phyloP scores from a whole-genome alignment of 495 filamentous ascomycete genomes.

The Daldinia grandis region DNA sequence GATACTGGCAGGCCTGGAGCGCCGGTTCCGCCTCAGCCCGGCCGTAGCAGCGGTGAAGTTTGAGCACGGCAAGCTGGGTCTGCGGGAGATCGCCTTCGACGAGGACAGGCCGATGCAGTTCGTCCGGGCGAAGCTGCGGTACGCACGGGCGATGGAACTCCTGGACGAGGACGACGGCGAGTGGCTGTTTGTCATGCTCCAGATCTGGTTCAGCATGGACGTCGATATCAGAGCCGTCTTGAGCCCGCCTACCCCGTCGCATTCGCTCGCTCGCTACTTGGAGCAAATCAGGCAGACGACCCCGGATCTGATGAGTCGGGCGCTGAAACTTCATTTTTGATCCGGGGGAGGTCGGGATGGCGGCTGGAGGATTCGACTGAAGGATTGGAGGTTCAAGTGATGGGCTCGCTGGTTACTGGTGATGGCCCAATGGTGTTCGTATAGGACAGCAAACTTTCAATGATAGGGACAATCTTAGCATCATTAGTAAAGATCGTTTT shows the following conservation, averaged over 20 bases:
- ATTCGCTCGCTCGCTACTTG: not conserved
- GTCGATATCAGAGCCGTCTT: not conserved
- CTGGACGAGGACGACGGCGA: not conserved
- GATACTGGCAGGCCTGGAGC: not conserved
- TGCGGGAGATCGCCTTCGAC: not conserved
- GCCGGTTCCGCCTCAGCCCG: not conserved
- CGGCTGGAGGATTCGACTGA: no score
- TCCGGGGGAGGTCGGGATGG: no score
- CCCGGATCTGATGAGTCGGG: not conserved
- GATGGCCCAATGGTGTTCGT: no score
- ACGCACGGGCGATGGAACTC: not conserved
- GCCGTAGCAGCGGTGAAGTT: not conserved
- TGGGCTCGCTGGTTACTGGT: not conserved
- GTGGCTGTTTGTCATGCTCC: not conserved
- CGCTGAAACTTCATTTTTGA: not conserved
- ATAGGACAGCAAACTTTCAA: not conserved
- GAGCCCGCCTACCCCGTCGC: not conserved
- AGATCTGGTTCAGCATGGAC: not conserved
- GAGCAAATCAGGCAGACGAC: not conserved
- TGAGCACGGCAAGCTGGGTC: not conserved
- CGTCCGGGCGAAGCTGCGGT: not conserved
- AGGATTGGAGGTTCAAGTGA: not conserved
- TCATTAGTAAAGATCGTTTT: not conserved
- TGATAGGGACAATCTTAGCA: not conserved
- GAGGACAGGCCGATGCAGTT: not conserved